Conservation (phyloP, 805 yeast genomes). For the Tetrapisispora fleetii region DNA sequence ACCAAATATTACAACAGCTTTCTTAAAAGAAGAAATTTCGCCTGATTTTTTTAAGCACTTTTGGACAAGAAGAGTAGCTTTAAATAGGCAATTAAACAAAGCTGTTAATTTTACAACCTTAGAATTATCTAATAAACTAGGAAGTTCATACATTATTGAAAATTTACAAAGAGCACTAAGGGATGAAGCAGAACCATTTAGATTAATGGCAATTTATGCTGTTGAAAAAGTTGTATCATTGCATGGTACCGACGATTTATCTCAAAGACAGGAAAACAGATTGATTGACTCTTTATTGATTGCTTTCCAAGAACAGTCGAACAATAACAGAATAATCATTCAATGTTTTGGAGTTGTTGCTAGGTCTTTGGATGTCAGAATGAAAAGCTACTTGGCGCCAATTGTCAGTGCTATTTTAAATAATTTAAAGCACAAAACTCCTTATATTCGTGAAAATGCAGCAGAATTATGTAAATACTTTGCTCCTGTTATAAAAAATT, state of each 20-base stretch:
- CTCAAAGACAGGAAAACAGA: conserved; percentile 50
- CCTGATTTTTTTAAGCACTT: conserved; percentile 58
- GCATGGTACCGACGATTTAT: conserved; percentile 50
- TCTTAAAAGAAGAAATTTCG: conserved; percentile 42
- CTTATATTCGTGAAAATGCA: conserved; percentile 72
- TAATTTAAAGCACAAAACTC: conserved; percentile 58
- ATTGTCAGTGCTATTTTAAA: conserved; percentile 64
- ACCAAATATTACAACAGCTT: conserved; percentile 43
- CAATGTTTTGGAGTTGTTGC: conserved; percentile 57
- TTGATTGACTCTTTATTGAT: conserved; percentile 71
- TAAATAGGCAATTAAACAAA: conserved; percentile 47
- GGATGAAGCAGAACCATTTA: conserved; percentile 73
- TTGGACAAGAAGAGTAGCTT: conserved; percentile 77
- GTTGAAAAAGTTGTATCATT: conserved; percentile 43
- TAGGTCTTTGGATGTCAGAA: conserved; percentile 49
- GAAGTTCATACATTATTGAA: conserved; percentile 51
- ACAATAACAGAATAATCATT: conserved; percentile 45
- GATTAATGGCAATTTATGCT: conserved; percentile 71
- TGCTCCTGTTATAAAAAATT: conserved; percentile 54
- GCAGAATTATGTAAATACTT: conserved; percentile 63
- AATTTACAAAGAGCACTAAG: conserved; percentile 49
- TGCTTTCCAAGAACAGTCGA: conserved; percentile 72
- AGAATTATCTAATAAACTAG: conserved; percentile 56
- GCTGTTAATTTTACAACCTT: conserved; percentile 66
- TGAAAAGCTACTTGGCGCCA: conserved; percentile 61